Base-by-base conservation (phyloP, 352 stramenopile genomes). In the Elongisporangium undulatum region DNA sequence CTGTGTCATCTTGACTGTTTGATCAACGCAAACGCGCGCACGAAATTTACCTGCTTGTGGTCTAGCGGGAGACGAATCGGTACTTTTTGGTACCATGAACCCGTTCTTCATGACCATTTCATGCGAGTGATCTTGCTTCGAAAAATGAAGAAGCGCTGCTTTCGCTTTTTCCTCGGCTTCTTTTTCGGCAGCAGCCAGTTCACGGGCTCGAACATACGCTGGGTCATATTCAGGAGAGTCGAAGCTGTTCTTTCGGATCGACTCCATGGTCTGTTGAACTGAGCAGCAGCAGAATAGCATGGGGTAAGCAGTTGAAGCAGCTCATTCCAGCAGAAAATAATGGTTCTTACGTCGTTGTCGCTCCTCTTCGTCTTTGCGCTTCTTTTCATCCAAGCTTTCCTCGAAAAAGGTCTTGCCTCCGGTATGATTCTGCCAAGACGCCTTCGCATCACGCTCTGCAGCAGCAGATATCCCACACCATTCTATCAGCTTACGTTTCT, bases 21-120 rank as follows among this genome's bases (percentile, higher is more conserved):
- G 13, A 48, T 39, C 7, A 49, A 26, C 15, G 16, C 6, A 55
- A 10, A 34, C 8, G 21, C 29, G 29, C 9, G 8, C 15, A 23
- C 8, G 19, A 12, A 39, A 57, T 34, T 21, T 58, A 73, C 63
- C 49, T 55, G 63, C 49, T 21, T 54, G 56, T 20, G 60, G 34
- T n/a, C 21, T 23, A 13, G 49, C 58, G 16, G 50, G 26, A 41
- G 55, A 55, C 16, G 61, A 67, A 54, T 20, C 22, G 49, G 66
- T 38, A 21, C 67, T 59, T 60, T 88, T 81, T 1, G 62, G 69
- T 19, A 84, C 63, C 59, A 73, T 74, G 3, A 87, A 63, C 23
- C 80, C 80, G 52, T 90, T 90, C 41, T 73, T 75, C 80, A 90
- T 87, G 12, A 75, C 61, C 66, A 80, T 77, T 49, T 88, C 70